Conservation (phyloP, 2,329 filamentous ascomycete genomes). For the Xylariomycetidae sp. region DNA sequence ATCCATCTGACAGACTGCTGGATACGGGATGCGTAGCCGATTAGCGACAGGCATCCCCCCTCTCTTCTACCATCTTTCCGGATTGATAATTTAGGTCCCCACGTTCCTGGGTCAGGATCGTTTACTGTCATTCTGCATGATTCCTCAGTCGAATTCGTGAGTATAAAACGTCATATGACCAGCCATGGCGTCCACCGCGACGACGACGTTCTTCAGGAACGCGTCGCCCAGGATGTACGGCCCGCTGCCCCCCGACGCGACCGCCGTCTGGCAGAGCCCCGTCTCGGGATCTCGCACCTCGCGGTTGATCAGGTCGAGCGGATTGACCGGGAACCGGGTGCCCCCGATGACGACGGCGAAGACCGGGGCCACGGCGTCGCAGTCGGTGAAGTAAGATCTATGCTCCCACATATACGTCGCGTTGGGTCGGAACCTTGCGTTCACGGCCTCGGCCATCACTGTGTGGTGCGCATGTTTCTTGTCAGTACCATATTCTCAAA, state of each 20-base stretch:
- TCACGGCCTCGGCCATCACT: conserved; percentile 46
- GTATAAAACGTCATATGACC: conserved; percentile 10
- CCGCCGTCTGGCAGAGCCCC: conserved; percentile 43
- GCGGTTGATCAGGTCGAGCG: conserved; percentile 42
- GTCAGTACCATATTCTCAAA: not conserved
- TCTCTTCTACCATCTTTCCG: too few relatives aligned
- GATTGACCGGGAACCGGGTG: conserved; percentile 42
- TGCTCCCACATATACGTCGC: conserved; percentile 43
- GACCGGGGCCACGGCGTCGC: conserved; percentile 40
- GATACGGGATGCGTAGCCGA: too few relatives aligned
- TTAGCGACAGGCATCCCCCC: too few relatives aligned
- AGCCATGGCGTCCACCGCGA: conserved; percentile 10
- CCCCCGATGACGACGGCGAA: conserved; percentile 42
- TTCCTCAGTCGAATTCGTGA: conserved; percentile 11
- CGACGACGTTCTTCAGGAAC: conserved; percentile 14
- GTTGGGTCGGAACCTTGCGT: conserved; percentile 40
- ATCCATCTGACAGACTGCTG: too few relatives aligned
- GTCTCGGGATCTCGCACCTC: conserved; percentile 39
- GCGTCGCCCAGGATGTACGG: conserved; percentile 12
- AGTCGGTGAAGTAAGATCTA: conserved; percentile 44
- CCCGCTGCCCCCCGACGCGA: conserved; percentile 20
- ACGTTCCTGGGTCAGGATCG: too few relatives aligned
- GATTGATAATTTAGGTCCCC: too few relatives aligned
- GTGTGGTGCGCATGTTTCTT: not conserved
- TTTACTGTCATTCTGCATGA: too few relatives aligned